phyloP scores from a whole-genome alignment of 441 rosid species.

The Corymbia citriodora region DNA sequence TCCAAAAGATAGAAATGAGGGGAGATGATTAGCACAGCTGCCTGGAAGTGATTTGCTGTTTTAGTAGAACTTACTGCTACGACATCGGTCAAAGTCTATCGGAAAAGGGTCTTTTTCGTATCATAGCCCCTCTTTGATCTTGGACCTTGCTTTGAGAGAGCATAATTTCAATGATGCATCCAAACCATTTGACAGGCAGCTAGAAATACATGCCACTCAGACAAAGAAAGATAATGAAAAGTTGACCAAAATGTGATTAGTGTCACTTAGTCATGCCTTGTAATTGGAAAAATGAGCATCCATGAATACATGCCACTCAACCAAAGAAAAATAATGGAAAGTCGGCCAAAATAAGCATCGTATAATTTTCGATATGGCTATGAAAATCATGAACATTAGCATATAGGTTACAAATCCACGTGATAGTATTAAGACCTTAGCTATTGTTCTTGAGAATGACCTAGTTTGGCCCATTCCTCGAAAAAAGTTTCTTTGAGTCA shows the following conservation, averaged over 20 bases:
- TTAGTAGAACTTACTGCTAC: background rate
- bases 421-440: background rate
- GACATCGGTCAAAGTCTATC: background rate
- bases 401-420: background rate
- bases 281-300: no score
- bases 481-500: no score
- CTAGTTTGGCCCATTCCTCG: rapidly evolving
- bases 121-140: background rate
- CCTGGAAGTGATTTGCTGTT: background rate
- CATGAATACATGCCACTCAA: background rate
- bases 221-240: no score
- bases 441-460: background rate
- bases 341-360: background rate
- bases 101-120: background rate
- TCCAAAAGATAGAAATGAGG: background rate
- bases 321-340: background rate
- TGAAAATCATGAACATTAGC: background rate
- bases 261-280: background rate
- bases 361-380: background rate
- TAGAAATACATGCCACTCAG: no score
- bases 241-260: background rate
- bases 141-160: background rate
- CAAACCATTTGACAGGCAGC: background rate
- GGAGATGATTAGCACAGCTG: background rate
- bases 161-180: background rate